Conservation (phyloP, 192 early-diverging fungal genomes). For the Entomortierella parvispora region DNA sequence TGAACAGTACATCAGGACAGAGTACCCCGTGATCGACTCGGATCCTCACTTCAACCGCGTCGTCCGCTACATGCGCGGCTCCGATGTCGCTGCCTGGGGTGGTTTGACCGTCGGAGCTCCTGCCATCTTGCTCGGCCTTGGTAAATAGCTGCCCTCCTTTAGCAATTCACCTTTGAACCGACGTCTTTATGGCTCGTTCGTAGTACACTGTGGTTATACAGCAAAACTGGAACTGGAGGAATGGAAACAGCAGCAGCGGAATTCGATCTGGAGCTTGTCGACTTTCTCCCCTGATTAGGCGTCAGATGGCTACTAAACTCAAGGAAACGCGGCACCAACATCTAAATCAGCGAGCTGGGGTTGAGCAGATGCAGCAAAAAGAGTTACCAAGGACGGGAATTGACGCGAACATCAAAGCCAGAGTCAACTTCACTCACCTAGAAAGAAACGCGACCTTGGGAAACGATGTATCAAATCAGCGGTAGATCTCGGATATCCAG, state of each 20-base stretch:
- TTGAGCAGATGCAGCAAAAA: too few relatives aligned
- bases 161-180: too few relatives aligned
- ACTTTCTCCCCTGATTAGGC: background rate
- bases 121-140: conserved; percentile 76
- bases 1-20: conserved; percentile 60
- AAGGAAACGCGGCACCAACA: too few relatives aligned
- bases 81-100: conserved; percentile 77
- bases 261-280: conserved; percentile 25
- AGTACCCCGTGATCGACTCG: conserved; percentile 87
- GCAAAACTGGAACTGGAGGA: conserved; percentile 73
- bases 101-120: conserved; percentile 76
- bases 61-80: conserved; percentile 87
- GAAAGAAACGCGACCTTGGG: too few relatives aligned
- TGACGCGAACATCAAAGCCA: too few relatives aligned
- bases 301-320: too few relatives aligned
- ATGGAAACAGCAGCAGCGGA: conserved; percentile 70
- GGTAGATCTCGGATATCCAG: too few relatives aligned
- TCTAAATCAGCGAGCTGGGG: too few relatives aligned
- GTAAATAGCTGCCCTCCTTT: conserved; percentile 61
- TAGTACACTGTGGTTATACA: conserved; percentile 53
- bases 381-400: too few relatives aligned
- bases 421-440: too few relatives aligned
- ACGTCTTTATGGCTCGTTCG: too few relatives aligned
- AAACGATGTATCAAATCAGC: too few relatives aligned
- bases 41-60: conserved; percentile 93